These are phyloP conservation scores for Xylaria sp. DNA, from an alignment of 2,329 filamentous ascomycete species.

Conservation along the genomic window DNA sequence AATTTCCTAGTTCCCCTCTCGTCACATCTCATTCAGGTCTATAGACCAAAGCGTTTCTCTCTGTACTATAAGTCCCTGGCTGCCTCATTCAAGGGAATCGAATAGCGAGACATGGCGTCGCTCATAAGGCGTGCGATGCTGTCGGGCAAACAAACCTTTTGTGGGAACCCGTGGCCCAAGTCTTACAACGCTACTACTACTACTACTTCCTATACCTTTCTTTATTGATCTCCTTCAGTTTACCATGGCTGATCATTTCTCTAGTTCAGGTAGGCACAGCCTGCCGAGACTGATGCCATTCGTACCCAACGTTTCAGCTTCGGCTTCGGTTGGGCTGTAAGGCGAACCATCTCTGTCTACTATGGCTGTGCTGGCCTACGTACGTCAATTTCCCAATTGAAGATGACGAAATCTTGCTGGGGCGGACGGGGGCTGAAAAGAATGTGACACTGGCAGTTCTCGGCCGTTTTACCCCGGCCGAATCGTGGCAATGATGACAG, in stretches of 20 bases:
- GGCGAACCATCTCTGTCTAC: neutral
- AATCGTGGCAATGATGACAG: neutral
- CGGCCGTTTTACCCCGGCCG: neutral
- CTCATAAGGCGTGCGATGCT: neutral
- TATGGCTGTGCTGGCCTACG: neutral
- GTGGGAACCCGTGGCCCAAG: neutral
- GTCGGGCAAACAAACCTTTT: neutral
- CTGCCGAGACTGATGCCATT: neutral
- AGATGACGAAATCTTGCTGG: neutral
- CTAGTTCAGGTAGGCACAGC: neutral
- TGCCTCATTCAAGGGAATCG: neutral
- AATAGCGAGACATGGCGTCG: neutral
- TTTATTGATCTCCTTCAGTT: neutral
- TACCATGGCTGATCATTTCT: neutral
- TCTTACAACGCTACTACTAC: neutral
- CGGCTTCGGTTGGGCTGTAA: neutral
- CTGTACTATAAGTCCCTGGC: neutral
- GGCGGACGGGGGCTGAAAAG: neutral
- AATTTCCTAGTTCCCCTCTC: too few species aligned
- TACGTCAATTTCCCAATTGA: neutral
- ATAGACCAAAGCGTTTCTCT: neutral
- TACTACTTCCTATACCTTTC: neutral
- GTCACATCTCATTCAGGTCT: too few species aligned
- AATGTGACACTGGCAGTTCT: neutral
- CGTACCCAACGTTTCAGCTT: too few species aligned